These are phyloP conservation scores for Nemania serpens DNA, from an alignment of 2,329 filamentous ascomycete species.

Conservation along the genomic window DNA sequence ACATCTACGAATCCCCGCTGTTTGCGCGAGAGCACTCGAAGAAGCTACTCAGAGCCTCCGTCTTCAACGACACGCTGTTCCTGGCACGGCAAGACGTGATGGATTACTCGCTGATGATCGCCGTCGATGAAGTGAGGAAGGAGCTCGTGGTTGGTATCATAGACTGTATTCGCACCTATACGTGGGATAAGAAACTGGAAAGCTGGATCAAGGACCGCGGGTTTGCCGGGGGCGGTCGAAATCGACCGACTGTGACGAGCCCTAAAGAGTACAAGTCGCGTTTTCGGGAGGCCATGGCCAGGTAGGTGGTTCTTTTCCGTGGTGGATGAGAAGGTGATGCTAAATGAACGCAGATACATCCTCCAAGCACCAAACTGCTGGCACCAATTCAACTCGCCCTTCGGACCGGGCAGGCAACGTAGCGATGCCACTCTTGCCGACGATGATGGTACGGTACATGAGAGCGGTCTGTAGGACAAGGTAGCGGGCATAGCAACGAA, in stretches of 20 bases:
- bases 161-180: slow-evolving; percentile 97
- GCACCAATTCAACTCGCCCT: slow-evolving; percentile 64
- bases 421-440: slow-evolving; percentile 28
- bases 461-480: neutral
- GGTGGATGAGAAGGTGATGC: slow-evolving; percentile 19
- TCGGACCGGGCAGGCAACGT: slow-evolving; percentile 33
- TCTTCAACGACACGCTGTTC: slow-evolving; percentile 98
- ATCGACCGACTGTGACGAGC: slow-evolving; percentile 92
- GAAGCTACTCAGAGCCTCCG: slow-evolving; percentile 85
- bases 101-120: slow-evolving; percentile 99
- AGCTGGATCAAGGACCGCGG: slow-evolving; percentile 99
- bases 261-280: slow-evolving; percentile 97
- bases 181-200: slow-evolving; percentile 99
- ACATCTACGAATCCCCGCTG: slow-evolving; percentile 95
- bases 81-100: slow-evolving; percentile 94
- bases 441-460: slow-evolving; percentile 30
- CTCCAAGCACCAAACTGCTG: slow-evolving; percentile 76
- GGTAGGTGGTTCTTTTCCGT: slow-evolving; percentile 53
- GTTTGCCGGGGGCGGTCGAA: slow-evolving; percentile 74
- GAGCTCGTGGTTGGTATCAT: slow-evolving; percentile 98
- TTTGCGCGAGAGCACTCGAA: slow-evolving; percentile 97
- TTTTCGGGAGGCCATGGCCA: slow-evolving; percentile 95
- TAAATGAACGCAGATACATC: slow-evolving; percentile 59
- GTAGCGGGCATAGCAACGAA: too few species aligned
- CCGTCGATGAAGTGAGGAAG: slow-evolving; percentile 86